Evolutionary conservation across 352 stramenopile genomes (phyloP).

Genomic region (Phytophthora colocasiae): DNA sequence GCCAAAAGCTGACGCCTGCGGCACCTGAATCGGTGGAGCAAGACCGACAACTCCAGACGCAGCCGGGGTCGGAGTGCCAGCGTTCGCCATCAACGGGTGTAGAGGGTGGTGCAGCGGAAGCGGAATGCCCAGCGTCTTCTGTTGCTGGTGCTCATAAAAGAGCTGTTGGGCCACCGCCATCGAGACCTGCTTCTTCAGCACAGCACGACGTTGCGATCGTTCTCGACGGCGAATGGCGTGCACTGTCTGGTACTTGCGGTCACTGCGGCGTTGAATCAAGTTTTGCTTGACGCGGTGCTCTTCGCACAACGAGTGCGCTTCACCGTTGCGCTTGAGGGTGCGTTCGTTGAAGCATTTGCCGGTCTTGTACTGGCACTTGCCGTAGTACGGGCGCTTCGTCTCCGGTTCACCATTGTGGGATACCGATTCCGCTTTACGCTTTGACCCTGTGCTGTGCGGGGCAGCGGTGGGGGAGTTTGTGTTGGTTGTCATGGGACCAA

Average conservation of each 20-base stretch:
- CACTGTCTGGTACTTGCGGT: constrained; percentile 88
- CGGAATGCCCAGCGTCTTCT: constrained; percentile 63
- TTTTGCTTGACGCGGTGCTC: constrained; percentile 89
- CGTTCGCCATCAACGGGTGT: constrained; percentile 27
- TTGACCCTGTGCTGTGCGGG: constrained; percentile 7
- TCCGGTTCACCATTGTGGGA: constrained; percentile 11
- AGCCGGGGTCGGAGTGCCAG: not conserved
- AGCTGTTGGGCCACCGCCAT: constrained; percentile 83
- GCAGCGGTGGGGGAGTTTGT: constrained; percentile 19
- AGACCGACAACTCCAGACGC: constrained; percentile 21
- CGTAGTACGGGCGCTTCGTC: constrained; percentile 54
- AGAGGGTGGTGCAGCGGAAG: constrained; percentile 43
- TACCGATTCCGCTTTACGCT: constrained; percentile 26
- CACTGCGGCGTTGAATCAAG: constrained; percentile 80
- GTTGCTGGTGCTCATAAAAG: constrained; percentile 83
- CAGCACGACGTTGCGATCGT: constrained; percentile 72
- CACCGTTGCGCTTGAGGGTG: constrained; percentile 84
- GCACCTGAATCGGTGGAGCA: constrained; percentile 56
- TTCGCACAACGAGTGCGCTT: constrained; percentile 83
- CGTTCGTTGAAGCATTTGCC: constrained; percentile 91
- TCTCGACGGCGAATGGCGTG: constrained; percentile 87
- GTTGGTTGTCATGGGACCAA: constrained; percentile 47
- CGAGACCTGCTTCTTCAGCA: constrained; percentile 86
- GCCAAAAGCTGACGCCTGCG: constrained; percentile 14
- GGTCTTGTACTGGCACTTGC: constrained; percentile 91